These are phyloP conservation scores for Alternaria gansuensis DNA, from an alignment of 2,329 filamentous ascomycete species.

Conservation along the genomic window DNA sequence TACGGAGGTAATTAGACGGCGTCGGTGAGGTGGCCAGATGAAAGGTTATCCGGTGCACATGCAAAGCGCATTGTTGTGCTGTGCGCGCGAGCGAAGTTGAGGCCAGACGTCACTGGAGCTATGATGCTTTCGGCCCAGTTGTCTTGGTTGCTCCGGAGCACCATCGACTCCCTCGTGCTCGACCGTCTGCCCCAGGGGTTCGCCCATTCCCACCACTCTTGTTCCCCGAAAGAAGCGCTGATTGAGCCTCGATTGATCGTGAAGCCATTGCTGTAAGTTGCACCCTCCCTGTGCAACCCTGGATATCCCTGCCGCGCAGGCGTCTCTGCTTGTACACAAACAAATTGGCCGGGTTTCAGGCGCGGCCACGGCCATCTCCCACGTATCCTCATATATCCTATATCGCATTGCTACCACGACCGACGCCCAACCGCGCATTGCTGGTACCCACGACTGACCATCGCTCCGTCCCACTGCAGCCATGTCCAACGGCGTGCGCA, in stretches of 20 bases:
- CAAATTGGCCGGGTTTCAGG: slow-evolving; percentile 37
- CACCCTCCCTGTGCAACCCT: slow-evolving; percentile 19
- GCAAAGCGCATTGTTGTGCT: slow-evolving; percentile 19
- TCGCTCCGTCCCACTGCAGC: slow-evolving; percentile 47
- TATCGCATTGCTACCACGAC: slow-evolving; percentile 13
- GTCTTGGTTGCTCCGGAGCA: slow-evolving; percentile 30
- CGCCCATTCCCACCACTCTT: slow-evolving; percentile 15
- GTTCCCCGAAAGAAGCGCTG: background rate
- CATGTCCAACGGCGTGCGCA: slow-evolving; percentile 61
- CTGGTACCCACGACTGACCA: slow-evolving; percentile 38
- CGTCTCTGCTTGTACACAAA: slow-evolving; percentile 36
- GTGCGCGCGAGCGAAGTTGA: slow-evolving; percentile 15
- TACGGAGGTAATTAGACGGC: slow-evolving; percentile 12
- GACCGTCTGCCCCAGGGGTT: slow-evolving; percentile 21
- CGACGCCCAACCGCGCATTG: slow-evolving; percentile 28
- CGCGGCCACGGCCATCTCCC: slow-evolving; percentile 39
- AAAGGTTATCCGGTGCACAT: slow-evolving; percentile 6
- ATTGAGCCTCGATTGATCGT: slow-evolving; percentile 7
- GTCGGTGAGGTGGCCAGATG: slow-evolving; percentile 8
- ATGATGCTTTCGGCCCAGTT: slow-evolving; percentile 25
- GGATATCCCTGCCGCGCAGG: slow-evolving; percentile 29
- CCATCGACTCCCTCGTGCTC: slow-evolving; percentile 15
- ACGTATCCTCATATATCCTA: slow-evolving; percentile 28
- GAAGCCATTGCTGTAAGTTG: slow-evolving; percentile 33
- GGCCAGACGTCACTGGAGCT: slow-evolving; percentile 31